Evolutionary conservation across 768 basidiomycete genomes (phyloP).

Genomic region (Calocybe cyanea): DNA sequence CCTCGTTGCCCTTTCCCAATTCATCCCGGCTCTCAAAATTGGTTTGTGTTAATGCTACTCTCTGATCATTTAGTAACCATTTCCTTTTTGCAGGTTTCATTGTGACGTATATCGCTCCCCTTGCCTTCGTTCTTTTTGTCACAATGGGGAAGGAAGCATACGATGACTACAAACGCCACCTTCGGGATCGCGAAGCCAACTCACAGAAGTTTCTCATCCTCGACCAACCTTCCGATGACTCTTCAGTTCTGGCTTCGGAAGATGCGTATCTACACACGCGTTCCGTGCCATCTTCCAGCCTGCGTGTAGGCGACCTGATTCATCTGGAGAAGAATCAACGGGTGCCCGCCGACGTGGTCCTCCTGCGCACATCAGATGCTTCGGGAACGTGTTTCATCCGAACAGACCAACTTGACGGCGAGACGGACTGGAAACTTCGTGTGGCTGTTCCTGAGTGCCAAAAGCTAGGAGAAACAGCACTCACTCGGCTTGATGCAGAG

Average conservation of each 20-base stretch:
- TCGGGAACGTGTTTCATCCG: constrained; percentile 96
- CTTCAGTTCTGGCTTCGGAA: constrained; percentile 28
- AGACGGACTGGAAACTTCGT: constrained; percentile 98
- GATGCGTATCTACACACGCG: constrained; percentile 47
- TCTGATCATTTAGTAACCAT: not conserved
- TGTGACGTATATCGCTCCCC: constrained; percentile 91
- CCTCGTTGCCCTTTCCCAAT: constrained; percentile 93
- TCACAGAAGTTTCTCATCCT: constrained; percentile 87
- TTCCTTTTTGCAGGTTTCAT: constrained; percentile 68
- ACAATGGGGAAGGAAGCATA: constrained; percentile 99
- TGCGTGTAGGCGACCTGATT: constrained; percentile 90
- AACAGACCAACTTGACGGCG: constrained; percentile 97
- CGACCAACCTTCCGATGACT: constrained; percentile 42
- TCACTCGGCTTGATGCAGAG: constrained; percentile 77
- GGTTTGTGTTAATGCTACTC: constrained; percentile 45
- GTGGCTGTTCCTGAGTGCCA: constrained; percentile 86
- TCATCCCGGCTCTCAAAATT: constrained; percentile 93
- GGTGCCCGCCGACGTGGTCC: constrained; percentile 90
- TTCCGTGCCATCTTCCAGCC: constrained; percentile 80
- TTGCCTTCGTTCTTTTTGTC: constrained; percentile 90
- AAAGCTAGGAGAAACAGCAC: constrained; percentile 50
- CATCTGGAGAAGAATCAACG: constrained; percentile 95
- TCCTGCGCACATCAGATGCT: constrained; percentile 83
- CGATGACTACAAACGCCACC: constrained; percentile 94
- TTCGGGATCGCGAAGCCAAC: constrained; percentile 92